phyloP scores from a whole-genome alignment of 2,329 filamentous ascomycete genomes.

The Talaromyces islandicus region DNA sequence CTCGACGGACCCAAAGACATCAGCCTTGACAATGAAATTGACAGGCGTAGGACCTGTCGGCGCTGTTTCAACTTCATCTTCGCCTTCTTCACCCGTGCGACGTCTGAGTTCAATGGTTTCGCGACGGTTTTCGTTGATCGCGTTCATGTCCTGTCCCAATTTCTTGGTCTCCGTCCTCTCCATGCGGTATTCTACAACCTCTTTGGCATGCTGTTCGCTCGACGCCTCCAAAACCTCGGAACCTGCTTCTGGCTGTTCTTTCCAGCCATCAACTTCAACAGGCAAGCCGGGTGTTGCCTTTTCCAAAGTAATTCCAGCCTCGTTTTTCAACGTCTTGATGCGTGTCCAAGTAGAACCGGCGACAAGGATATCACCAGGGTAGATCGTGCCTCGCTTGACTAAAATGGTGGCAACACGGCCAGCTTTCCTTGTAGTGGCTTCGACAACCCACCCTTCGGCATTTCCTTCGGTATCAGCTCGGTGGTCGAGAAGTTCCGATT shows the following conservation, averaged over 20 bases:
- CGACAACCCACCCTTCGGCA: constrained; percentile 89
- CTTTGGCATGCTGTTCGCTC: constrained; percentile 71
- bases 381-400: constrained; percentile 79
- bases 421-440: constrained; percentile 78
- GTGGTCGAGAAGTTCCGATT: constrained; percentile 86
- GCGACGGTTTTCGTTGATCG: constrained; percentile 65
- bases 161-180: constrained; percentile 65
- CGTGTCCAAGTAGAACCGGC: constrained; percentile 84
- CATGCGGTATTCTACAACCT: constrained; percentile 68
- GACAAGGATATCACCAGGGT: constrained; percentile 73
- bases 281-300: constrained; percentile 83
- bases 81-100: constrained; percentile 26
- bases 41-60: constrained; percentile 51
- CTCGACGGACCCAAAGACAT: constrained; percentile 90
- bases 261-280: constrained; percentile 93
- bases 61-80: constrained; percentile 33
- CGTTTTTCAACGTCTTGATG: constrained; percentile 77
- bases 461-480: constrained; percentile 70
- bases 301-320: constrained; percentile 65
- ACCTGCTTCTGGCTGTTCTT: constrained; percentile 76
- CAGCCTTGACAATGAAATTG: constrained; percentile 83
- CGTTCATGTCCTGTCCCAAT: constrained; percentile 63
- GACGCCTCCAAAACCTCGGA: constrained; percentile 79
- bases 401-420: constrained; percentile 86
- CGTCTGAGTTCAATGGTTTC: constrained; percentile 50